Evolutionary conservation across 306 rosid genomes (phyloP).

Genomic region (Cyclanthera cordifolia): DNA sequence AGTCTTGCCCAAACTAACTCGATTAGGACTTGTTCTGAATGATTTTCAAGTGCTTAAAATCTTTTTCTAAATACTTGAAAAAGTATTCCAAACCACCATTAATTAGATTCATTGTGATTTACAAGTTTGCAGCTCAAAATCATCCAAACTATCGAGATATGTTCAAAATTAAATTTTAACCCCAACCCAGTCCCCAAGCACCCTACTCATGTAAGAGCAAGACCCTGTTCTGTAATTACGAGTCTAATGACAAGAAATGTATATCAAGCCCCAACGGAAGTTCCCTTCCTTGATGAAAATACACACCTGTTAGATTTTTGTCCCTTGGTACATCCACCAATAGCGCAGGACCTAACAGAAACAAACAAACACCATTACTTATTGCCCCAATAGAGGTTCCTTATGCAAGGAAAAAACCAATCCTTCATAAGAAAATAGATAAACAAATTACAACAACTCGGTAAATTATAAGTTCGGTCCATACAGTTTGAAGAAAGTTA

Average conservation of each 20-base stretch:
- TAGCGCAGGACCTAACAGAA: constrained; percentile 50
- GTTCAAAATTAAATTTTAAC: too few relatives aligned
- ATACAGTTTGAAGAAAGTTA: too few relatives aligned
- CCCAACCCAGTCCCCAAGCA: too few relatives aligned
- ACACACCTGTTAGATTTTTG: constrained; percentile 67
- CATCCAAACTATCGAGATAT: too few relatives aligned
- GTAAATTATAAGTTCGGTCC: too few relatives aligned
- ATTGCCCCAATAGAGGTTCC: neutral
- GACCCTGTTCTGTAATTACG: neutral
- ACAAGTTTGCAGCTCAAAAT: too few relatives aligned
- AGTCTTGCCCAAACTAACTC: too few relatives aligned
- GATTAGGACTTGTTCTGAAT: too few relatives aligned
- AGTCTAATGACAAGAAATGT: neutral
- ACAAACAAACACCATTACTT: constrained; percentile 9
- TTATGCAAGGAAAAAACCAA: neutral
- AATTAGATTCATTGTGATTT: too few relatives aligned
- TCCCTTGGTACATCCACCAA: constrained; percentile 77
- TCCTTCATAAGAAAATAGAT: neutral
- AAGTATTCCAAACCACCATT: too few relatives aligned
- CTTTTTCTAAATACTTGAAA: too few relatives aligned
- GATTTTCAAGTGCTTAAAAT: too few relatives aligned
- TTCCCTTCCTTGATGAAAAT: neutral
- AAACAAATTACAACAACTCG: neutral
- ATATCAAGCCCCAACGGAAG: neutral
- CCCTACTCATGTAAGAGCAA: neutral